Evolutionary conservation across 495 filamentous ascomycete species (phyloP).

Genomic region (Neurospora sp.): DNA sequence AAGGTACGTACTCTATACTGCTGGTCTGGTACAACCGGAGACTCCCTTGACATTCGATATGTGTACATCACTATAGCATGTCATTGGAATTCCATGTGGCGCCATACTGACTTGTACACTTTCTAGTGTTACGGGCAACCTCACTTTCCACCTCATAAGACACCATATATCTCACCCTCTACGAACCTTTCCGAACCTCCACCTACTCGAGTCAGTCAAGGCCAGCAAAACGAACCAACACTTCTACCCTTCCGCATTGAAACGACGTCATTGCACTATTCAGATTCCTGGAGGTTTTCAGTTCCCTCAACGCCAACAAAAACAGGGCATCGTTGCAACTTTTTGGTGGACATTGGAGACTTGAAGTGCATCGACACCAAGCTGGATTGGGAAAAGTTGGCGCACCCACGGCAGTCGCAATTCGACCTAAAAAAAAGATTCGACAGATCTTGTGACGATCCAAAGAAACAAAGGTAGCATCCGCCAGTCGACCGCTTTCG

Average conservation of each 20-base stretch:
- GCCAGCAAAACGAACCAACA: neutral
- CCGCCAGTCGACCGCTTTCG: neutral
- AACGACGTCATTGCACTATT: neutral
- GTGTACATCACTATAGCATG: neutral
- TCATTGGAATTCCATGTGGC: neutral
- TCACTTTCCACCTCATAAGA: neutral
- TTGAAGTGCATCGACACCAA: neutral
- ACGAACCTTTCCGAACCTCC: neutral
- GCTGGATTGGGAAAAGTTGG: neutral
- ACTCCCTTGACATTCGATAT: neutral
- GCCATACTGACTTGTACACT: neutral
- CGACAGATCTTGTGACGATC: slow-evolving; percentile 6
- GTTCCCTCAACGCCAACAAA: neutral
- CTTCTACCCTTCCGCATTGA: neutral
- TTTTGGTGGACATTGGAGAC: slow-evolving; percentile 5
- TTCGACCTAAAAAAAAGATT: neutral
- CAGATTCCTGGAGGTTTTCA: neutral
- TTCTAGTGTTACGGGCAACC: neutral
- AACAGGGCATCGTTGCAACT: neutral
- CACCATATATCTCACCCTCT: neutral
- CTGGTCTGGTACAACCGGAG: neutral
- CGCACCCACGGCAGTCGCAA: neutral
- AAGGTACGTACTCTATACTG: neutral
- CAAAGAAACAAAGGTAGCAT: neutral
- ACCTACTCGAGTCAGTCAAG: neutral